Evolutionary conservation across 257 asterid species (phyloP), one percentile per base, ranked within the genome.

Genomic region (Leonotis leonurus): DNA sequence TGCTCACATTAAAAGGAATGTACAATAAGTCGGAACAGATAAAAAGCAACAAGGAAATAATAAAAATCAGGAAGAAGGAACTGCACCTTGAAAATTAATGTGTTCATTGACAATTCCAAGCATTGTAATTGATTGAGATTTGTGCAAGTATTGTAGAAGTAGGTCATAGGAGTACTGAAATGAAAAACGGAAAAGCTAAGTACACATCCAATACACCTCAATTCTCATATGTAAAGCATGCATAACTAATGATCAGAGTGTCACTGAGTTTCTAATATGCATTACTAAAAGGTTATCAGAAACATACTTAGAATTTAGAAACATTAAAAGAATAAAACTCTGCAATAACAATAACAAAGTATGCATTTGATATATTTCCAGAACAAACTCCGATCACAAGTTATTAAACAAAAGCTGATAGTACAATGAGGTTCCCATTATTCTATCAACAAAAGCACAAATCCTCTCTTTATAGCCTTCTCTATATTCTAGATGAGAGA

Each of bases 101-200:
- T 83, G 99, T 83, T 93, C 96, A 54, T 93, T 93, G 82, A 93
- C 73, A 49, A 93, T 72, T 69, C 99, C 97, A 71, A 93, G 96
- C 94, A 93, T 89, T 45, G 83, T 81, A 61, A 82, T 83, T 32
- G 95, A 89, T 59, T 85, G 94, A 24, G 82, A 78, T 81, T 93
- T 93, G 83, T 93, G 97, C 24, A 93, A 71, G 75, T 83, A 89
- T 82, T 93, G 97, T 70, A 89, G 76, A 80, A 93, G 86, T 40
- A 93, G 89, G 70, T 93, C 96, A 56, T 89, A 85, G 12, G 99
- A 85, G 70, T 87, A 93, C 97, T 93, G 83, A 39, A 52, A 66
- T 30, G 40, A 68, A 71, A 62, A 56, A 25, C 30, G 30, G 26
- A 60, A 68, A 24, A 60, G 58, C 49, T 62, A 41, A 77, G 73